phyloP scores from a whole-genome alignment of 768 basidiomycete species.

The Hygrocybe punicea region DNA sequence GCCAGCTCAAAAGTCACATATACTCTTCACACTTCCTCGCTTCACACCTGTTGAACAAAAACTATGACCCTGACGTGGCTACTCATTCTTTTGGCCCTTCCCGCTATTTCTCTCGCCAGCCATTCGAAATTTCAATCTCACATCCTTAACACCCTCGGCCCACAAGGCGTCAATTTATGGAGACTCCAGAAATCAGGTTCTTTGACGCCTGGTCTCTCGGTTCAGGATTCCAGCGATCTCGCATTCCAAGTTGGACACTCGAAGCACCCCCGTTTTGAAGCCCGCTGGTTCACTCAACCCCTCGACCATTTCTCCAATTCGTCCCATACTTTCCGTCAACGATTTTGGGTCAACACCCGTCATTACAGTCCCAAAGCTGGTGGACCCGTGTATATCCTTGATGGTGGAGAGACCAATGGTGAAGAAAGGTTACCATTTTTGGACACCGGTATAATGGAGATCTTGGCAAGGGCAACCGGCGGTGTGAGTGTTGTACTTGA shows the following conservation, averaged over 20 bases:
- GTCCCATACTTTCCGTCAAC: conserved; percentile 67
- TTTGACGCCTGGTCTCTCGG: conserved; percentile 8
- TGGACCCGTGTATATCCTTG: conserved; percentile 85
- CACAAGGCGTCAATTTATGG: conserved; percentile 68
- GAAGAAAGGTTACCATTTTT: conserved; percentile 59
- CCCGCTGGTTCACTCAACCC: conserved; percentile 77
- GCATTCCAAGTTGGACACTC: conserved; percentile 9
- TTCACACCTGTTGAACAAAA: too few species aligned
- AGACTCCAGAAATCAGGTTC: conserved; percentile 35
- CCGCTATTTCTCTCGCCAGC: background rate
- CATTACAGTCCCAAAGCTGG: conserved; percentile 69
- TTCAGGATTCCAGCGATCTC: conserved; percentile 20
- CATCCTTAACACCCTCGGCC: conserved; percentile 34
- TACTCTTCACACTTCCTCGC: too few species aligned
- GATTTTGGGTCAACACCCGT: conserved; percentile 88
- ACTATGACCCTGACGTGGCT: background rate
- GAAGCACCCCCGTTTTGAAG: conserved; percentile 7
- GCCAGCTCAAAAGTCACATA: too few species aligned
- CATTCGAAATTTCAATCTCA: conserved; percentile 5
- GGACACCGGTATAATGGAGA: conserved; percentile 82
- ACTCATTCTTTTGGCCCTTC: background rate
- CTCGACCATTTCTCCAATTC: conserved; percentile 72
- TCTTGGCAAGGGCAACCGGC: conserved; percentile 77
- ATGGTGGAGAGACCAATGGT: conserved; percentile 91
- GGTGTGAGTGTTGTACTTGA: conserved; percentile 90